A percentile compares a stretch with the other conserved stretches of the same genome.
phyloP scores from a whole-genome alignment of 2,329 filamentous ascomycete genomes.

The Triangularia setosa region DNA sequence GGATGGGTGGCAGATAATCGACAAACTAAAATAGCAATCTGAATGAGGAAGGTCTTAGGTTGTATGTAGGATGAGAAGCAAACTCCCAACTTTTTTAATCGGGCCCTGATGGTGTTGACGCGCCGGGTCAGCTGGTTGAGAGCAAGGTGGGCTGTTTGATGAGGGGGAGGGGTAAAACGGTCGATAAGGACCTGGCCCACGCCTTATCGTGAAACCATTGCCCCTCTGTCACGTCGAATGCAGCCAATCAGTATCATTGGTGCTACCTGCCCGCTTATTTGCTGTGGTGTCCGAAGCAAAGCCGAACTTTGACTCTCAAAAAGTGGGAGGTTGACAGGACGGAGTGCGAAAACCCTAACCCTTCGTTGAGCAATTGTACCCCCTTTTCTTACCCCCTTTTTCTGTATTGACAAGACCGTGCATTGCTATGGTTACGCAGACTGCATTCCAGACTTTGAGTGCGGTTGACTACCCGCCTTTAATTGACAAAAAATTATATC shows the following conservation, averaged over 20 bases:
- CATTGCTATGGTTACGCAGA: not conserved
- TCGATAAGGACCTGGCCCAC: not conserved
- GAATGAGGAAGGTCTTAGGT: not conserved
- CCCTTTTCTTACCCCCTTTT: not conserved
- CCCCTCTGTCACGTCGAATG: not conserved
- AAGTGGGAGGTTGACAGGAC: not conserved
- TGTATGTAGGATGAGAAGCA: not conserved
- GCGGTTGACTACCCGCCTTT: no score
- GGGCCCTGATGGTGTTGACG: not conserved
- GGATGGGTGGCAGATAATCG: not conserved
- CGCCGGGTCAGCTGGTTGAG: not conserved
- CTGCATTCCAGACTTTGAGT: not conserved
- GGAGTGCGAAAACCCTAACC: conserved; percentile 1
- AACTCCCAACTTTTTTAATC: not conserved
- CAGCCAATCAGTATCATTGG: not conserved
- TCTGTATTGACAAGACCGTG: not conserved
- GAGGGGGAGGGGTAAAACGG: not conserved
- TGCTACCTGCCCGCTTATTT: not conserved
- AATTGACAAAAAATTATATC: no score
- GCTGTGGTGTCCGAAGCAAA: not conserved
- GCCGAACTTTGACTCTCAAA: not conserved
- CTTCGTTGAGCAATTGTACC: not conserved
- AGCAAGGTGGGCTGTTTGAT: not conserved
- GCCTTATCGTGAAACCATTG: not conserved
- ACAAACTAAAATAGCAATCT: not conserved